Evolutionary conservation across 169 alveolate genomes (phyloP).

Genomic region (Eimeria zaria): DNA sequence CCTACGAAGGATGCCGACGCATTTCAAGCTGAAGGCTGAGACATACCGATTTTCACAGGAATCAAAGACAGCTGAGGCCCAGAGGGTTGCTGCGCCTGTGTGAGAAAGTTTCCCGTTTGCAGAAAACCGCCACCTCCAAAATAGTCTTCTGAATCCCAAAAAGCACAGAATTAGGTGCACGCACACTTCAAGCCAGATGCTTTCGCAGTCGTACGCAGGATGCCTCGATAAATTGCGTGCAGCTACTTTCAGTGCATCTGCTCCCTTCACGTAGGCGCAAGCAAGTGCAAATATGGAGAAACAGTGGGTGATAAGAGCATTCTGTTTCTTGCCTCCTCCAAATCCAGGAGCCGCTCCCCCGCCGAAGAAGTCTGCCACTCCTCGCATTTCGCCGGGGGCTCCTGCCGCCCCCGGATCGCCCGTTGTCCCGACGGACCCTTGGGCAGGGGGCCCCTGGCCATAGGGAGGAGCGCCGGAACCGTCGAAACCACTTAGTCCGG

Average conservation of each 20-base stretch:
- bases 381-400: slow-evolving; percentile 18
- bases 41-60: slow-evolving; percentile 44
- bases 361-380: slow-evolving; percentile 65
- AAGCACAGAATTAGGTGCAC: neutral
- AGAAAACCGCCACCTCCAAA: slow-evolving; percentile 57
- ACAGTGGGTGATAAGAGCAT: neutral
- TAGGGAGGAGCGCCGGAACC: slow-evolving; percentile 1
- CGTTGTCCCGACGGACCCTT: slow-evolving; percentile 11
- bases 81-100: slow-evolving; percentile 50
- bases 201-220: neutral
- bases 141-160: slow-evolving; percentile 11
- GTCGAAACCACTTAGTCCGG: slow-evolving; percentile 44
- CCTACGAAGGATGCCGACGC: neutral
- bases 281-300: neutral
- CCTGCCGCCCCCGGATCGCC: slow-evolving; percentile 13
- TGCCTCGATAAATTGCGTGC: neutral
- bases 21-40: neutral
- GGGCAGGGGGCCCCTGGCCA: slow-evolving; percentile 48
- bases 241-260: neutral
- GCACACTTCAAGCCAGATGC: neutral
- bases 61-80: slow-evolving; percentile 46
- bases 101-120: slow-evolving; percentile 36
- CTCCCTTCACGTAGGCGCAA: neutral
- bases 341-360: slow-evolving; percentile 71
- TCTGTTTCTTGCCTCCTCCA: slow-evolving; percentile 49